Evolutionary conservation across 2,329 filamentous ascomycete species (phyloP).

Genomic region (Shiraia bambusicola): DNA sequence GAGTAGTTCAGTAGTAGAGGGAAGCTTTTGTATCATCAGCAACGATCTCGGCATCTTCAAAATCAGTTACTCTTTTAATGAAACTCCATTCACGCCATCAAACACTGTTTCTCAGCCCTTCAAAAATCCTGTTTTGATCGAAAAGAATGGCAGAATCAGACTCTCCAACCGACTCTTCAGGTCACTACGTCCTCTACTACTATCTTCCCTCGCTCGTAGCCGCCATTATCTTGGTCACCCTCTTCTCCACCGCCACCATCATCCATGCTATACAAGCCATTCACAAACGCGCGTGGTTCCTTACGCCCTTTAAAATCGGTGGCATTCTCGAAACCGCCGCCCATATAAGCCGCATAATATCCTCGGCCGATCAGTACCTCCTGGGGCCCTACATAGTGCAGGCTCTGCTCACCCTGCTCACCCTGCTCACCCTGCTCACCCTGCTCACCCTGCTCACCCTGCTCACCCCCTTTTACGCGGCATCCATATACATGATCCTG

Average conservation of each 20-base stretch:
- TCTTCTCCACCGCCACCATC: constrained; percentile 48
- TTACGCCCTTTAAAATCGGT: constrained; percentile 54
- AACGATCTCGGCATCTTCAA: no score
- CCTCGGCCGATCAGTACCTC: constrained; percentile 40
- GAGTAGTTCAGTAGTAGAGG: no score
- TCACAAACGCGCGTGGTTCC: constrained; percentile 52
- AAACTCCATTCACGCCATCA: no score
- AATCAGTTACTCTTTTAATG: no score
- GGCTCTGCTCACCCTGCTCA: constrained; percentile 48
- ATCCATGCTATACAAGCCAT: constrained; percentile 47
- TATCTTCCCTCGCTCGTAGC: constrained; percentile 49
- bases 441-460: constrained; percentile 48
- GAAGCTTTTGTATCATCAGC: no score
- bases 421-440: constrained; percentile 48
- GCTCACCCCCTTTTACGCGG: constrained; percentile 53
- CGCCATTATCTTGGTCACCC: constrained; percentile 49
- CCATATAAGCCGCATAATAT: constrained; percentile 51
- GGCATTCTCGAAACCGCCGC: constrained; percentile 54
- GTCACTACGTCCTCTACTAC: constrained; percentile 18
- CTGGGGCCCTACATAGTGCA: constrained; percentile 48
- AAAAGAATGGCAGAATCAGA: no score
- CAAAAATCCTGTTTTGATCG: no score
- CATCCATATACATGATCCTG: constrained; percentile 53
- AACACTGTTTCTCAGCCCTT: no score
- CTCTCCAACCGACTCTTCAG: no score